phyloP scores from a whole-genome alignment of 2,329 filamentous ascomycete species.

The Aureobasidium sp. region DNA sequence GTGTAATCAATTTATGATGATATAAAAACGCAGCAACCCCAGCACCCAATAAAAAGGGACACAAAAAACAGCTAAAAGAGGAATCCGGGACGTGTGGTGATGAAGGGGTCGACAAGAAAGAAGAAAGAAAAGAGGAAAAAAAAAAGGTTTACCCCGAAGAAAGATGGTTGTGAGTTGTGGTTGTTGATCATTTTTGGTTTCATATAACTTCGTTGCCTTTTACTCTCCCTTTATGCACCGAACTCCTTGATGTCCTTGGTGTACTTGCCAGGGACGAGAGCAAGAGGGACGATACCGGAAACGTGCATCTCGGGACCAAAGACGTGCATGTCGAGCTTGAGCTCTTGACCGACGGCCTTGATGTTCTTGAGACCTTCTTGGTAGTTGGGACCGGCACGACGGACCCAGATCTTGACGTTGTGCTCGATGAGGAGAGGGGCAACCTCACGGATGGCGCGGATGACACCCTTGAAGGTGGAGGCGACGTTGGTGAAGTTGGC shows the following conservation, averaged over 20 bases:
- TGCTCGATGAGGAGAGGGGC: conserved; percentile 82
- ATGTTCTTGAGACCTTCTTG: conserved; percentile 99
- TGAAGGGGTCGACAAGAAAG: background rate
- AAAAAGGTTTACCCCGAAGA: conserved; percentile 10
- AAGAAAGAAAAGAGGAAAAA: background rate
- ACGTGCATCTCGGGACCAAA: conserved; percentile 80
- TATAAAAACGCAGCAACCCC: conserved; percentile 4
- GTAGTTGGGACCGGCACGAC: conserved; percentile 89
- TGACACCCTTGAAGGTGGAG: conserved; percentile 99
- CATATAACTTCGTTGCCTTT: conserved; percentile 14
- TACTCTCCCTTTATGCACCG: conserved; percentile 41
- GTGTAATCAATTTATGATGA: conserved; percentile 13
- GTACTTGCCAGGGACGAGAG: conserved; percentile 58
- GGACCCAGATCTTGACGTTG: conserved; percentile 97
- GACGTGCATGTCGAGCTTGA: conserved; percentile 91
- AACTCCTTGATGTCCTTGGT: conserved; percentile 56
- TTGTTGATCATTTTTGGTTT: conserved; percentile 16
- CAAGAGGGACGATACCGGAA: conserved; percentile 90
- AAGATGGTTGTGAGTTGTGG: background rate
- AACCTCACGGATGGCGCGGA: conserved; percentile 88
- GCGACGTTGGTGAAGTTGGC: conserved; percentile 99
- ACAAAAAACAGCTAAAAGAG: background rate
- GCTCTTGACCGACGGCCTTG: conserved; percentile 90
- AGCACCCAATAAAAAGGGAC: conserved; percentile 14
- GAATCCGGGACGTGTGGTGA: background rate